phyloP scores from a whole-genome alignment of 805 yeast species.

The Candida sphagnicola region DNA sequence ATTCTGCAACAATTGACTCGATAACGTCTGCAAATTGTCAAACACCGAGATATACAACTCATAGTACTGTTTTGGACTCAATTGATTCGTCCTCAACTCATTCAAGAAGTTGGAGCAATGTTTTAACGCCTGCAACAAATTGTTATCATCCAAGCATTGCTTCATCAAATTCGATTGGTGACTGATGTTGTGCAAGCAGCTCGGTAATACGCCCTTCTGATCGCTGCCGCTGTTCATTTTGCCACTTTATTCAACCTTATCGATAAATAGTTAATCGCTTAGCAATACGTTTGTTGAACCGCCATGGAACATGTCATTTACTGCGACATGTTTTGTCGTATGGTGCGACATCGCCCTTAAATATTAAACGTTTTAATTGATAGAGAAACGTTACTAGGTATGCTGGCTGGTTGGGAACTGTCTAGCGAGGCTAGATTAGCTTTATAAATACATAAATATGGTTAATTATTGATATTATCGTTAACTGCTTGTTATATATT shows the following conservation, averaged over 20 bases:
- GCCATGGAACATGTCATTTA: too few species aligned
- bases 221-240: not conserved
- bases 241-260: too few species aligned
- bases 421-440: too few species aligned
- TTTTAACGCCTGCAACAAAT: constrained; percentile 81
- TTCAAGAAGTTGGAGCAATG: constrained; percentile 79
- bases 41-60: constrained; percentile 81
- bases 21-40: constrained; percentile 72
- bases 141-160: constrained; percentile 60
- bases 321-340: constrained; percentile 4
- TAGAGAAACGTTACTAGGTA: too few species aligned
- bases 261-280: too few species aligned
- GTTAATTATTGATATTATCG: too few species aligned
- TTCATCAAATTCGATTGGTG: constrained; percentile 76
- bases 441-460: too few species aligned
- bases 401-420: too few species aligned
- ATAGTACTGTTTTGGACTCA: constrained; percentile 89
- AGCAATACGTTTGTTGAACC: too few species aligned
- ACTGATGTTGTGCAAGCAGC: constrained; percentile 43
- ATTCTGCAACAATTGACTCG: constrained; percentile 59
- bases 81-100: constrained; percentile 70
- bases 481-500: too few species aligned
- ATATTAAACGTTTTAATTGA: too few species aligned
- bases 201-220: constrained; percentile 16
- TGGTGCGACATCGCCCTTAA: too few species aligned